Evolutionary conservation across 768 basidiomycete species (phyloP).

Genomic region (Trametes meyenii): DNA sequence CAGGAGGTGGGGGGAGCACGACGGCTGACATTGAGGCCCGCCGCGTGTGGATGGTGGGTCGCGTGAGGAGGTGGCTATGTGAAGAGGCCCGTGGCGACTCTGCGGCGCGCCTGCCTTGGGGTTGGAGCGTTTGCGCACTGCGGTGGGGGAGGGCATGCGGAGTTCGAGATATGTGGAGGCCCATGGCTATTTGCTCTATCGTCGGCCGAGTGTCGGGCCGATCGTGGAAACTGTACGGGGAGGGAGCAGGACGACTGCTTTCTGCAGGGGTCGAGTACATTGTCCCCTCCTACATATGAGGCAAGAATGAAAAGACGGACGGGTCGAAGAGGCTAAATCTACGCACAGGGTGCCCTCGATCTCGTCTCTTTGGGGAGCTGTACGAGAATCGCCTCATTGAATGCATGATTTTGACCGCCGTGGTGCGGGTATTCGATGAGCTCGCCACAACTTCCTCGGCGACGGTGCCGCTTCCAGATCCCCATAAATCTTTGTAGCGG

Average conservation of each 20-base stretch:
- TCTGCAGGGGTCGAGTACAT: constrained; percentile 35
- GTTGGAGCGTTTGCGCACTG: constrained; percentile 1
- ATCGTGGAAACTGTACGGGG: constrained; percentile 41
- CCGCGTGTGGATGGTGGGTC: constrained; percentile 18
- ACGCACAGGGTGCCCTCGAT: constrained; percentile 23
- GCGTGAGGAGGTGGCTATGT: constrained; percentile 16
- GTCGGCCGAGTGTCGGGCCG: constrained; percentile 51
- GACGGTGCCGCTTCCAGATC: background rate
- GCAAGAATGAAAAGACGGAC: background rate
- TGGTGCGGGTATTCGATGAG: constrained; percentile 15
- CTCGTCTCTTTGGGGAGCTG: constrained; percentile 25
- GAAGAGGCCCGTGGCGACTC: constrained; percentile 4
- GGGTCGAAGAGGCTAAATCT: too few species aligned
- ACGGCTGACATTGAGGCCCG: constrained; percentile 24
- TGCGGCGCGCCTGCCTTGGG: constrained; percentile 4
- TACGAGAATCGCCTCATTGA: constrained; percentile 23
- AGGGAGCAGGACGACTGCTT: constrained; percentile 24
- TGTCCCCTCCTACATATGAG: constrained; percentile 15
- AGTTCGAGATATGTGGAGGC: constrained; percentile 74
- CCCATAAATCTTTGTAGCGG: constrained; percentile 11
- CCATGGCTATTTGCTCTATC: constrained; percentile 81
- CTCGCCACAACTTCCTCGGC: constrained; percentile 6
- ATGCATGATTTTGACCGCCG: constrained; percentile 27
- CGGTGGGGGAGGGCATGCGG: constrained; percentile 60
- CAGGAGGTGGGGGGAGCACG: constrained; percentile 48